A percentile compares a stretch with the other conserved stretches of the same genome.
These are phyloP conservation scores for Corynespora cassiicola DNA, from an alignment of 2,329 filamentous ascomycete species.

Conservation along the genomic window DNA sequence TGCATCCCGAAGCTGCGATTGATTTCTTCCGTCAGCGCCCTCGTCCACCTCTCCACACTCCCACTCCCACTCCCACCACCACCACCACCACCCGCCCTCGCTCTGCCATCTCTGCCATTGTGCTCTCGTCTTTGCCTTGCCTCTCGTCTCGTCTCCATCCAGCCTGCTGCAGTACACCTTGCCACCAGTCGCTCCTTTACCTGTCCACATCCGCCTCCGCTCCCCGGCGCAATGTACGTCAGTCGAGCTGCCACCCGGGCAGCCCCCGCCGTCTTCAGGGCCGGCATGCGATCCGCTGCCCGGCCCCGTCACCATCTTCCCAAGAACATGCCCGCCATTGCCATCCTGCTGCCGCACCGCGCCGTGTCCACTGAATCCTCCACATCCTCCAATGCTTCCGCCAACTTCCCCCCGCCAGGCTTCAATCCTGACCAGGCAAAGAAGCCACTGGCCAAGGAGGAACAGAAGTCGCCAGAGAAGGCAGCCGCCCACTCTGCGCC, in stretches of 20 bases:
- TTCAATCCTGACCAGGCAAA: conserved; percentile 91
- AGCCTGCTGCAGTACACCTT: conserved; percentile 11
- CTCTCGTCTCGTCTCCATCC: conserved; percentile 10
- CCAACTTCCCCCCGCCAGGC: conserved; percentile 78
- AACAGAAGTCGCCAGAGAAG: conserved; percentile 39
- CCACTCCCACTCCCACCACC: conserved; percentile 15
- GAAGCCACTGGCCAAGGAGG: conserved; percentile 75
- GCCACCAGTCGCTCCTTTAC: conserved; percentile 16
- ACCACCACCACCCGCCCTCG: conserved; percentile 9
- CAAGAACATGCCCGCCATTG: conserved; percentile 61
- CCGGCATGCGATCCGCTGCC: conserved; percentile 50
- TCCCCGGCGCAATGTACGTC: conserved; percentile 52
- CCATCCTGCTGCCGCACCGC: conserved; percentile 62
- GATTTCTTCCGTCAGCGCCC: conserved; percentile 19
- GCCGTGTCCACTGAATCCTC: conserved; percentile 65
- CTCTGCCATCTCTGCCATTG: conserved; percentile 11
- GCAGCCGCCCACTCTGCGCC: conserved; percentile 24
- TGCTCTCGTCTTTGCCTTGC: conserved; percentile 2
- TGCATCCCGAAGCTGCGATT: conserved; percentile 14
- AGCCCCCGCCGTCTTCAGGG: conserved; percentile 55
- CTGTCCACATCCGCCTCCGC: conserved; percentile 11
- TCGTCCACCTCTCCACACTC: conserved; percentile 17
- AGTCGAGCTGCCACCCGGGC: conserved; percentile 52
- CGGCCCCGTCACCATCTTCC: conserved; percentile 52
- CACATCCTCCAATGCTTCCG: conserved; percentile 52